phyloP scores from a whole-genome alignment of 352 stramenopile genomes.

The Globisporangium orthogonon region DNA sequence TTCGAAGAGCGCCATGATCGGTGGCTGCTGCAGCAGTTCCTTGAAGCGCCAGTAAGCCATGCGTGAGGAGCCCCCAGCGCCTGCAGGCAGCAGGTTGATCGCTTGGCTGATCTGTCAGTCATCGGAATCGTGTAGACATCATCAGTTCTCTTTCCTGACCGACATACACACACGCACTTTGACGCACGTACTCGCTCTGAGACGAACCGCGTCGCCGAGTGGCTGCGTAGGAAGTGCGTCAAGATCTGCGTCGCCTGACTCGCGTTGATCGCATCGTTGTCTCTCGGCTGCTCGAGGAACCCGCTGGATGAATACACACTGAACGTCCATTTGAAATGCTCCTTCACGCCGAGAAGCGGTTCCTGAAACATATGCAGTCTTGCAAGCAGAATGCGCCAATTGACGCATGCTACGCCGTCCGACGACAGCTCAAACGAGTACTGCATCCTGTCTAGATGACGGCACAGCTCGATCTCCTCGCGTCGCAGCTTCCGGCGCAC shows the following conservation, averaged over 20 bases:
- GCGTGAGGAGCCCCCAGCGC: constrained; percentile 22
- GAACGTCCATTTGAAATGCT: constrained; percentile 57
- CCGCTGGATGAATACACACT: constrained; percentile 45
- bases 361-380: constrained; percentile 53
- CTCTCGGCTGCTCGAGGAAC: constrained; percentile 34
- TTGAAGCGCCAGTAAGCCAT: constrained; percentile 41
- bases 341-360: constrained; percentile 40
- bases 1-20: constrained; percentile 36
- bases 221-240: constrained; percentile 44
- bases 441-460: constrained; percentile 54
- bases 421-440: constrained; percentile 49
- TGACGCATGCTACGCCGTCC: constrained; percentile 46
- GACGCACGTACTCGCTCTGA: constrained; percentile 36
- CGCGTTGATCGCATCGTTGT: constrained; percentile 23
- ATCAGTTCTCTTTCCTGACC: neutral
- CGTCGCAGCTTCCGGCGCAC: constrained; percentile 14
- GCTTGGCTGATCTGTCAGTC: constrained; percentile 36
- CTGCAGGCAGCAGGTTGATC: constrained; percentile 29
- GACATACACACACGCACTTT: neutral
- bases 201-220: constrained; percentile 38
- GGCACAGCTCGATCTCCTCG: constrained; percentile 29
- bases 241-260: constrained; percentile 43
- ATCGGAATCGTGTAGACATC: neutral
- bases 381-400: constrained; percentile 62
- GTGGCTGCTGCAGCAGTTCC: constrained; percentile 30